These are phyloP conservation scores for Aureobasidium namibiae DNA, from an alignment of 2,329 filamentous ascomycete genomes.

Conservation along the genomic window DNA sequence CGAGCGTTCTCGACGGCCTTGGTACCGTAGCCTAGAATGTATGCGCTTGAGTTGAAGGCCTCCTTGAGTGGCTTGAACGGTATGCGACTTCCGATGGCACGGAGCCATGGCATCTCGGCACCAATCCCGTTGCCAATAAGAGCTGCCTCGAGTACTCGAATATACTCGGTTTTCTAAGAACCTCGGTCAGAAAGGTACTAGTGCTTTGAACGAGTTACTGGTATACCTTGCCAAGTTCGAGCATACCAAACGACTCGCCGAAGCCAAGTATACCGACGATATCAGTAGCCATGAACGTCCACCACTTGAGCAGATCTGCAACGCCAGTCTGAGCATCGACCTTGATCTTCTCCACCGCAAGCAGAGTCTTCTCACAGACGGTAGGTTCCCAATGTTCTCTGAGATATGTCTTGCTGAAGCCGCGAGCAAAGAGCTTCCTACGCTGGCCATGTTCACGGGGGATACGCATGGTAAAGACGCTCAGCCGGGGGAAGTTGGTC, in stretches of 20 bases:
- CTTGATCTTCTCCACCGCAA: constrained; percentile 25
- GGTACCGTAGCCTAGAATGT: constrained; percentile 18
- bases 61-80: constrained; percentile 15
- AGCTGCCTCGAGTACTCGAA: constrained; percentile 22
- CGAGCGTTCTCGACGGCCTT: constrained; percentile 16
- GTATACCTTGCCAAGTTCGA: constrained; percentile 17
- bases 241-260: constrained; percentile 29
- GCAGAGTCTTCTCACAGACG: constrained; percentile 23
- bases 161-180: constrained; percentile 19
- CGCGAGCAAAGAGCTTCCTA: constrained; percentile 26
- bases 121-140: constrained; percentile 23
- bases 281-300: constrained; percentile 29
- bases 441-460: constrained; percentile 24
- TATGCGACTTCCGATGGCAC: constrained; percentile 15
- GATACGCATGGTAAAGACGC: constrained; percentile 30
- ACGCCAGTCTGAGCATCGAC: constrained; percentile 18
- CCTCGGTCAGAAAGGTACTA: background rate
- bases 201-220: too few relatives aligned
- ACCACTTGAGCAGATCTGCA: constrained; percentile 31
- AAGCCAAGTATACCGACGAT: constrained; percentile 28
- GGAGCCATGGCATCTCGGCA: constrained; percentile 21
- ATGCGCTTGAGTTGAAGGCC: constrained; percentile 16
- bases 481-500: constrained; percentile 17
- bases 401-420: constrained; percentile 27
- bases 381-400: constrained; percentile 25